These are phyloP conservation scores for Sindora glabra DNA, from an alignment of 306 rosid species.

Conservation along the genomic window DNA sequence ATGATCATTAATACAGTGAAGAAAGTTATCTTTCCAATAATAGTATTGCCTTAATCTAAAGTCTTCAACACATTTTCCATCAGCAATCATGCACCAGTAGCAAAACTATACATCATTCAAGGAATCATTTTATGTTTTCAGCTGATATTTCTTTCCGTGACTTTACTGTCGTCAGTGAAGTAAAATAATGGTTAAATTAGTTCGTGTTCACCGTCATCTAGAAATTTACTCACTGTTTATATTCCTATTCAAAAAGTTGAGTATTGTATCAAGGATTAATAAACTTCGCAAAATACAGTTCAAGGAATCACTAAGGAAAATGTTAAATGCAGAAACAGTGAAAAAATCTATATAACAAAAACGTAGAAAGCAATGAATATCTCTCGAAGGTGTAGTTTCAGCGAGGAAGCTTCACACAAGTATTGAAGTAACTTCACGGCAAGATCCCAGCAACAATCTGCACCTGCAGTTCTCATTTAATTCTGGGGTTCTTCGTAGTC, in stretches of 20 bases:
- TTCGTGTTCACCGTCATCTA: not conserved
- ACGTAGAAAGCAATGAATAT: conserved; percentile 15
- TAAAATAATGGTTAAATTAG: not conserved
- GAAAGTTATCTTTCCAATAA: not conserved
- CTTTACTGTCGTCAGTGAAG: not conserved
- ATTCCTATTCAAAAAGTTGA: conserved; percentile 29
- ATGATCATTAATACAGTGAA: no score
- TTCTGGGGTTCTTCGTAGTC: not conserved
- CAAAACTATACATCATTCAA: not conserved
- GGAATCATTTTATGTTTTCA: conserved; percentile 14
- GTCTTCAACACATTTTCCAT: not conserved
- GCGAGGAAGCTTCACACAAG: conserved; percentile 5
- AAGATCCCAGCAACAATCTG: conserved; percentile 12
- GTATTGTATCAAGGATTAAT: conserved; percentile 6
- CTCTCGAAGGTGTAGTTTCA: conserved; percentile 11
- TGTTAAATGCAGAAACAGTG: conserved; percentile 30
- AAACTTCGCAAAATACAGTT: conserved; percentile 19
- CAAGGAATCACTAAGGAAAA: conserved; percentile 28
- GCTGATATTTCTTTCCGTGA: not conserved
- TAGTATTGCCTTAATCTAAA: not conserved
- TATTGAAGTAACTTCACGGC: conserved; percentile 14
- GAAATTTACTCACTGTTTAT: conserved; percentile 15
- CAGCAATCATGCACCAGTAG: not conserved
- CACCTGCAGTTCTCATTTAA: not conserved
- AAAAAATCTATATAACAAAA: conserved; percentile 27